phyloP scores from a whole-genome alignment of 169 alveolate genomes.

The Eimeria acervulina region DNA sequence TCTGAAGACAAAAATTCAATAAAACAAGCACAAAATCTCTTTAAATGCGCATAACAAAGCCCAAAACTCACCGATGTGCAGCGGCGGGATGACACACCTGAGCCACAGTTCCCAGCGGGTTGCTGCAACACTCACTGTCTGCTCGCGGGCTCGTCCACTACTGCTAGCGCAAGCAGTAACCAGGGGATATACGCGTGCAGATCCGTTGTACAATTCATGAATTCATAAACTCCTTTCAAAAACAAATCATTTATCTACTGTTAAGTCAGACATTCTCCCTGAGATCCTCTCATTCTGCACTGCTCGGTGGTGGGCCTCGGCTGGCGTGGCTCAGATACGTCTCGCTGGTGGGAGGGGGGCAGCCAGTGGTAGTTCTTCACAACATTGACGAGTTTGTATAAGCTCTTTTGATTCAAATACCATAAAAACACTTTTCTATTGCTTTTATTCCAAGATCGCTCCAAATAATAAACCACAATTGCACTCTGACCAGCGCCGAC shows the following conservation, averaged over 20 bases:
- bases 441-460: not conserved
- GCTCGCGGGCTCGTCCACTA: not conserved
- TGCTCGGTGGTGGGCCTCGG: not conserved
- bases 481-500: not conserved
- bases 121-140: not conserved
- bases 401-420: not conserved
- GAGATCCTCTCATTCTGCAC: not conserved
- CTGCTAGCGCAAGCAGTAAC: not conserved
- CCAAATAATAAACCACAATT: too few relatives aligned
- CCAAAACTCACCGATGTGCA: not conserved
- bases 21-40: not conserved
- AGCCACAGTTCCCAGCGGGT: not conserved
- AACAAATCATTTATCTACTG: not conserved
- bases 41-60: not conserved
- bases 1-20: too few relatives aligned
- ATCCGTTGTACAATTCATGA: not conserved
- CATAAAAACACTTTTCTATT: not conserved
- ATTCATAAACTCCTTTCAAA: not conserved
- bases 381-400: not conserved
- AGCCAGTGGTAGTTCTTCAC: not conserved
- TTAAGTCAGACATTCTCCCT: not conserved
- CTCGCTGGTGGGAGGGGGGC: not conserved
- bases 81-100: not conserved
- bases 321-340: not conserved
- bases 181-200: too few relatives aligned